Evolutionary conservation across 192 early-diverging fungal species (phyloP).

Genomic region (Phycomyces nitens): DNA sequence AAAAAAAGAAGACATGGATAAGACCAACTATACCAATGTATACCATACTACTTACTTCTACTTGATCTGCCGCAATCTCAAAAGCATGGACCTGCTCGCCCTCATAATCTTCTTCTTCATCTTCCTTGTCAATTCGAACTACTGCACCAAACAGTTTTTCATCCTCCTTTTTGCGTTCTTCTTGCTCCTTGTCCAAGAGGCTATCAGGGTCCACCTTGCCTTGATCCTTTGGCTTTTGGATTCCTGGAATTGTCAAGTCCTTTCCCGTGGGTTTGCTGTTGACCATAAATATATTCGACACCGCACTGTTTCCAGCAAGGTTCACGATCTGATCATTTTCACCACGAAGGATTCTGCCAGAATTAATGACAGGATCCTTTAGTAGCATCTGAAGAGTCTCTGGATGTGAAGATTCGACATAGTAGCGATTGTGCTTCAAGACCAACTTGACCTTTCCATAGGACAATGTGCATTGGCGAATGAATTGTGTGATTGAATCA

Average conservation of each 20-base stretch:
- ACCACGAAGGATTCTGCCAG: constrained; percentile 58
- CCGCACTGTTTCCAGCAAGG: constrained; percentile 3
- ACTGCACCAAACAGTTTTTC: constrained; percentile 43
- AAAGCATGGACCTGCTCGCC: constrained; percentile 75
- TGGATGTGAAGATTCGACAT: constrained; percentile 85
- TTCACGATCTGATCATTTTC: constrained; percentile 34
- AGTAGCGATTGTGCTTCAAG: constrained; percentile 91
- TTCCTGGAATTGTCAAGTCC: constrained; percentile 62
- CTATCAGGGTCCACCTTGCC: constrained; percentile 13
- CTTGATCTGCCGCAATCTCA: constrained; percentile 62
- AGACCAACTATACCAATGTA: too few species aligned
- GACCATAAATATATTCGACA: constrained; percentile 1
- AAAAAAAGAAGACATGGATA: too few species aligned
- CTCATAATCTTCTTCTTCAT: constrained; percentile 71
- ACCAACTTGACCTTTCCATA: constrained; percentile 98
- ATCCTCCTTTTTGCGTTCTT: constrained; percentile 30
- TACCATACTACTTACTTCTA: constrained; percentile 49
- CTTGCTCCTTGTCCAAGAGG: constrained; percentile 21
- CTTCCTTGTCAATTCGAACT: constrained; percentile 52
- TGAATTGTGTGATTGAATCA: constrained; percentile 65
- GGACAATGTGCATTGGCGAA: constrained; percentile 76
- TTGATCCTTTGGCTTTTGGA: constrained; percentile 47
- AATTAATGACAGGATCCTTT: constrained; percentile 68
- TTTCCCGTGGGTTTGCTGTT: constrained; percentile 54
- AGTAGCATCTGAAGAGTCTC: constrained; percentile 77